Evolutionary conservation across 2,329 filamentous ascomycete genomes (phyloP).

Genomic region (Mariannaea elegans): DNA sequence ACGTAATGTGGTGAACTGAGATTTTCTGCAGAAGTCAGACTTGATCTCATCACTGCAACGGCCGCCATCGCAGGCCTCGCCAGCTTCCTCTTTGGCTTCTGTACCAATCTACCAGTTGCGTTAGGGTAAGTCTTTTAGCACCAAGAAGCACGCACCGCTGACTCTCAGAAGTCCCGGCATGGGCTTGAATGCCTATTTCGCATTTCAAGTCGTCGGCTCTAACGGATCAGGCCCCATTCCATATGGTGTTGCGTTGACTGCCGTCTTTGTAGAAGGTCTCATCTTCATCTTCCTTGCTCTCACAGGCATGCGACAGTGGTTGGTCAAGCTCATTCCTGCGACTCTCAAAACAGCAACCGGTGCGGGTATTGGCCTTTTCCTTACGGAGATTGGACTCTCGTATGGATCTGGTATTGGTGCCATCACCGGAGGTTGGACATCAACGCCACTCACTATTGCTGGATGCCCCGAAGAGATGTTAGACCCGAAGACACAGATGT

Average conservation of each 20-base stretch:
- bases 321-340: slow-evolving; percentile 78
- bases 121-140: slow-evolving; percentile 22
- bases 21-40: slow-evolving; percentile 60
- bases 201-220: slow-evolving; percentile 72
- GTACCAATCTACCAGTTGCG: slow-evolving; percentile 33
- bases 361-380: slow-evolving; percentile 81
- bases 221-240: slow-evolving; percentile 77
- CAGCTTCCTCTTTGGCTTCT: slow-evolving; percentile 42
- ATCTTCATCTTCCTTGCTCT: slow-evolving; percentile 80
- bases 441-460: slow-evolving; percentile 75
- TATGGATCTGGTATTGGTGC: slow-evolving; percentile 81
- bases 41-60: slow-evolving; percentile 81
- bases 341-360: slow-evolving; percentile 85
- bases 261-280: slow-evolving; percentile 83
- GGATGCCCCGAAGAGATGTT: slow-evolving; percentile 60
- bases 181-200: slow-evolving; percentile 81
- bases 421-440: slow-evolving; percentile 66
- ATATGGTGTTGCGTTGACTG: slow-evolving; percentile 77
- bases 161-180: slow-evolving; percentile 43
- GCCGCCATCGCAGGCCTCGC: slow-evolving; percentile 78
- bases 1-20: accelerated
- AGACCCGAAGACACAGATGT: slow-evolving; percentile 26
- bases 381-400: slow-evolving; percentile 74
- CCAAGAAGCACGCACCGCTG: slow-evolving; percentile 64
- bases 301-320: slow-evolving; percentile 83